Base-by-base conservation (phyloP, 805 yeast species). In the Metschnikowia hibisci region DNA sequence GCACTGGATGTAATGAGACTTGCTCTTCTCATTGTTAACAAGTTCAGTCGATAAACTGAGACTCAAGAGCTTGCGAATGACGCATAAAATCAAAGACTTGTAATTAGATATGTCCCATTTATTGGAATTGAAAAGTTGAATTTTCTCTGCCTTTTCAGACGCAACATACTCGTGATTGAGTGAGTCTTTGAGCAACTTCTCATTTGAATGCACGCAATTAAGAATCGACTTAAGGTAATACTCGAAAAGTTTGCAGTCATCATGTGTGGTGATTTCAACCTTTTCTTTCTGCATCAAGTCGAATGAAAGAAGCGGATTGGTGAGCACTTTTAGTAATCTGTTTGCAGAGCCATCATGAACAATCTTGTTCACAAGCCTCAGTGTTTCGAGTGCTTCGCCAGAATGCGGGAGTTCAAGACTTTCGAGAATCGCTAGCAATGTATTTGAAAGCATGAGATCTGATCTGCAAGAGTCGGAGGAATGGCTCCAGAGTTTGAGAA, bases 401-500 rank as follows among this genome's bases (percentile, higher is more conserved):
- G 41, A 32, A 16, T 30, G 36, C 16, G 14, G 22, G 14, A 22
- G 34, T 9, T 38, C 39, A 25, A 46, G 46, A 32, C 67, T 66
- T 56, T 89, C 96, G 27, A 90, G 60, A 13, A 87, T 64, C 1
- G 87, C 57, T 46, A 81, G 78, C 5, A 88, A 59, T 0, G 96
- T 93, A 48, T 82, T 71, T 6, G 74, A 64, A 10, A 88, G 61
- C 6, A 84, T 62, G 2, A 60, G 49, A 39, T 73, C 81, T 0
- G 64, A 57, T 29, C 80, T 87, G 34, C 72, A 75, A 30, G 63
- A 56, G n/a, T 70, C 61, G 7, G 63, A 47, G 0, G 91, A 74
- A 53, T 86, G 91, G 3, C 73, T 71, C 97, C 97, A 91, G 4
- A 90, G 58, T 7, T 78, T 73, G 39, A 79, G 73, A 49, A 87